phyloP scores from a whole-genome alignment of 768 basidiomycete genomes.

The Auriscalpium vulgare region DNA sequence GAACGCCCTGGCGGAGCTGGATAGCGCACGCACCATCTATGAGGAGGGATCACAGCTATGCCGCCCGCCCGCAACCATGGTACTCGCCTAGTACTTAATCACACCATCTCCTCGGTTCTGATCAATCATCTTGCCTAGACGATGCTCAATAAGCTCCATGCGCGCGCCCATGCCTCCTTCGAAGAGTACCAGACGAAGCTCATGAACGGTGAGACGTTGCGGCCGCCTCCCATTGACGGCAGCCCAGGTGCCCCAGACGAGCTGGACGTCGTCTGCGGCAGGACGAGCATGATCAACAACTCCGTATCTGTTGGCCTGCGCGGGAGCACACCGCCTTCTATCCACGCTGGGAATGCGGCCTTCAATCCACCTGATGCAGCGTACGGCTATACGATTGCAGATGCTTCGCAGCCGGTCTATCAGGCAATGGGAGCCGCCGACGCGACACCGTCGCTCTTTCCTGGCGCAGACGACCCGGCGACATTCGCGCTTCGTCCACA shows the following conservation, averaged over 20 bases:
- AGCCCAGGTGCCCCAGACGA: background rate
- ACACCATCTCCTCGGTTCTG: background rate
- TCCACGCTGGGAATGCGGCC: background rate
- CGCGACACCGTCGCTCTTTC: background rate
- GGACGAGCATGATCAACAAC: background rate
- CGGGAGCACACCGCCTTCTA: background rate
- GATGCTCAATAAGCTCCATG: background rate
- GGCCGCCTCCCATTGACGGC: background rate
- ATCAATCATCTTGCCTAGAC: background rate
- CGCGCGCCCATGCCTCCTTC: background rate
- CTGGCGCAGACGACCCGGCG: background rate
- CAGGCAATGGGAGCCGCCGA: background rate
- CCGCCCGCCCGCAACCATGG: constrained; percentile 21
- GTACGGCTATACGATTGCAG: background rate
- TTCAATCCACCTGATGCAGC: background rate
- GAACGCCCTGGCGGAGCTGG: constrained; percentile 32
- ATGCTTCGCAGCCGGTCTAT: background rate
- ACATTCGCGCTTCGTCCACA: background rate
- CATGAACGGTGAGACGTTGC: background rate
- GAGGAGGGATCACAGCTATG: constrained; percentile 33
- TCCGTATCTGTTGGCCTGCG: background rate
- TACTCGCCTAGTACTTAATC: background rate
- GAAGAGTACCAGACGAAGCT: background rate
- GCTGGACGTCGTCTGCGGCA: background rate
- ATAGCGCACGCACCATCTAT: constrained; percentile 31